Evolutionary conservation across 2,329 filamentous ascomycete species (phyloP).

Genomic region (Fusarium napiforme): DNA sequence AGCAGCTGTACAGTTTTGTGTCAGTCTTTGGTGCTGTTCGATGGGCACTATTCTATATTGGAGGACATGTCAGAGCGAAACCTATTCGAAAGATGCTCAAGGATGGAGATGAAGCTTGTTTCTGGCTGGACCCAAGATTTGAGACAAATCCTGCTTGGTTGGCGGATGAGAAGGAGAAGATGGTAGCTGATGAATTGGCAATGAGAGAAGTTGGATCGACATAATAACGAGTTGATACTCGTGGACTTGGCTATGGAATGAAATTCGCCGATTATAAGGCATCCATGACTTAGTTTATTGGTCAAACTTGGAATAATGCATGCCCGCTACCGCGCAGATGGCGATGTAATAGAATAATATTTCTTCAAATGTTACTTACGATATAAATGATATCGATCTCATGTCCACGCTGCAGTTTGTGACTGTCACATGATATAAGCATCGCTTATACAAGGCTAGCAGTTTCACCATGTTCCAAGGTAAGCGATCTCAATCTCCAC

Average conservation of each 20-base stretch:
- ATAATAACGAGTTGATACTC: not conserved
- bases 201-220: not conserved
- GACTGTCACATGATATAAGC: not conserved
- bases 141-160: constrained; percentile 3
- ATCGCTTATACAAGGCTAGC: not conserved
- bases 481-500: constrained; percentile 8
- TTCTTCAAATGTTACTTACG: rapidly evolving
- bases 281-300: no score
- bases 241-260: no score
- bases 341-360: rapidly evolving
- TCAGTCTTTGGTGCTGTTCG: constrained; percentile 4
- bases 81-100: constrained; percentile 4
- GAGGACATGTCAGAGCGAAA: not conserved
- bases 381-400: not conserved
- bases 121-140: not conserved
- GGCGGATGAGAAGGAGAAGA: constrained; percentile 3
- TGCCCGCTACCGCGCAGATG: rapidly evolving
- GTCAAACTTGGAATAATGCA: rapidly evolving
- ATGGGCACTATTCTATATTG: constrained; percentile 5
- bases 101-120: constrained; percentile 9
- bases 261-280: not conserved
- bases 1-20: not conserved
- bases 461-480: not conserved
- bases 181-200: not conserved
- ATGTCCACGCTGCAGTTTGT: not conserved